Conservation (phyloP, 2,329 filamentous ascomycete species). For the Colletotrichum horii region DNA sequence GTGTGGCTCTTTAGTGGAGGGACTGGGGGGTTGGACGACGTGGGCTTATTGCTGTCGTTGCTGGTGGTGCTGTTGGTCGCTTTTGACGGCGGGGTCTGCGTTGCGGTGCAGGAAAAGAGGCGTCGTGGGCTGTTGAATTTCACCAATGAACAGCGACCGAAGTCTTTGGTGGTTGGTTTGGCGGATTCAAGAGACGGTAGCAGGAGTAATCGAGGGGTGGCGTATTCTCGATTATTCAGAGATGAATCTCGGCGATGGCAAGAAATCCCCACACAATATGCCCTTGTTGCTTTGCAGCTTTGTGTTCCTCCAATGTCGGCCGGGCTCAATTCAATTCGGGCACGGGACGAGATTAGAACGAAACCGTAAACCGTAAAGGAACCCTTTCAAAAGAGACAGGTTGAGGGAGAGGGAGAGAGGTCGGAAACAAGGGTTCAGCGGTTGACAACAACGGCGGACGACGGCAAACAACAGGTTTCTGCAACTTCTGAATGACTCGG, state of each 20-base stretch:
- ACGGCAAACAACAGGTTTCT: background rate
- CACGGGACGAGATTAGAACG: background rate
- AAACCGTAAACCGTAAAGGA: background rate
- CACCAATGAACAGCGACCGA: background rate
- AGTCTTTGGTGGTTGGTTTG: background rate
- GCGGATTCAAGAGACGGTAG: background rate
- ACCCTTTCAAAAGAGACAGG: background rate
- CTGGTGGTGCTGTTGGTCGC: background rate
- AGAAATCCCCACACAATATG: background rate
- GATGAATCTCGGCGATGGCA: background rate
- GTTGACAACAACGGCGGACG: background rate
- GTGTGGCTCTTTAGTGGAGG: background rate
- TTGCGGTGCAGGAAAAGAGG: background rate
- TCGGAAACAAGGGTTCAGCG: background rate
- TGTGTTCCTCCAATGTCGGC: background rate
- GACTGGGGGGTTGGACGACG: background rate
- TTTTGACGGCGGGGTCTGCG: background rate
- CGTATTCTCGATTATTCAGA: background rate
- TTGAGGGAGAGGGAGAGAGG: background rate
- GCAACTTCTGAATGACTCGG: constrained; percentile 14
- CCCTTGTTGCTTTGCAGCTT: background rate
- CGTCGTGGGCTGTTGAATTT: background rate
- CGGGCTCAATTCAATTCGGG: background rate
- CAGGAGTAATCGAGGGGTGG: background rate
- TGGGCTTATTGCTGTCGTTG: background rate